Evolutionary conservation across 768 basidiomycete species (phyloP).

Genomic region (Butyriboletus loyo): DNA sequence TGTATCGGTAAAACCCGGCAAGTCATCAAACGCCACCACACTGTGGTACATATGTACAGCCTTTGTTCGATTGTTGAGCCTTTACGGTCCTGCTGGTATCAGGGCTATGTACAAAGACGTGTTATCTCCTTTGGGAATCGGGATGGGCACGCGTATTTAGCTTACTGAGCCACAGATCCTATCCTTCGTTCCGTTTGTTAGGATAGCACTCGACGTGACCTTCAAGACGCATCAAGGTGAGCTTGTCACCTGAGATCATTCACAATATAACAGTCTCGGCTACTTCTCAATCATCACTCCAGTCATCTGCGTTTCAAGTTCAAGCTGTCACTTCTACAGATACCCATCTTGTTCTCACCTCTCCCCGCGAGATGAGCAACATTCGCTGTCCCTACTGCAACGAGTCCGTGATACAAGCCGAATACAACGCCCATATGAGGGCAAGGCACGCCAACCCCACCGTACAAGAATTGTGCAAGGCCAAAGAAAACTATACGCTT

Average conservation of each 20-base stretch:
- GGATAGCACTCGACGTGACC: background rate
- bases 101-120: background rate
- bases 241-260: background rate
- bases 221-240: background rate
- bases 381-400: slow-evolving; percentile 16
- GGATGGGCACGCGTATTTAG: background rate
- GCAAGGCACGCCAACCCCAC: slow-evolving; percentile 11
- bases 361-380: slow-evolving; percentile 1
- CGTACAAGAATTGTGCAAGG: slow-evolving; percentile 8
- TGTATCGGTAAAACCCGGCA: slow-evolving; percentile 14
- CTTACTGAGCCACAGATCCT: background rate
- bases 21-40: no score
- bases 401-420: background rate
- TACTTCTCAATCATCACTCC: background rate
- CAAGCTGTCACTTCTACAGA: background rate
- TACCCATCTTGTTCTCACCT: background rate
- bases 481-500: background rate
- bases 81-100: background rate
- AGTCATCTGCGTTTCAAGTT: background rate
- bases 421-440: slow-evolving; percentile 8
- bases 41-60: no score
- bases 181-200: background rate
- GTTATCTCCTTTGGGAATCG: slow-evolving; percentile 6
- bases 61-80: no score
- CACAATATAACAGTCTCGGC: background rate